These are phyloP conservation scores for Phytopythium aichiense DNA, from an alignment of 352 stramenopile genomes.

Conservation along the genomic window DNA sequence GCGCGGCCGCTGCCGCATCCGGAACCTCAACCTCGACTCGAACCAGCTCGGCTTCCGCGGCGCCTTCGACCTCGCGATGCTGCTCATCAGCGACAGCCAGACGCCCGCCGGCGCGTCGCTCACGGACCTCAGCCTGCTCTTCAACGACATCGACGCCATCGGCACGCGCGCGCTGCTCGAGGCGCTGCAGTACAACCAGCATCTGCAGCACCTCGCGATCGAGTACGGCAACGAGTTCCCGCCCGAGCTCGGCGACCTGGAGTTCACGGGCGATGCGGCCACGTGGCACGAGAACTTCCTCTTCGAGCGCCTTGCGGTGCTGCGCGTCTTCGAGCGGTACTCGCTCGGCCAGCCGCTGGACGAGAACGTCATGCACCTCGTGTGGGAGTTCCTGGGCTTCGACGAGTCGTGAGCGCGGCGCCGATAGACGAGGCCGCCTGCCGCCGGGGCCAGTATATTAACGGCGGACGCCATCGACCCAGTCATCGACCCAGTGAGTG, in stretches of 20 bases:
- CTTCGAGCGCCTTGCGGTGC: slow-evolving; percentile 40
- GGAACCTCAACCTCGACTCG: slow-evolving; percentile 43
- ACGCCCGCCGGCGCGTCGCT: slow-evolving; percentile 31
- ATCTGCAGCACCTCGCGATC: slow-evolving; percentile 45
- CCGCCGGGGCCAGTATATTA: neutral
- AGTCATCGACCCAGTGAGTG: neutral
- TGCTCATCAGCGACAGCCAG: slow-evolving; percentile 49
- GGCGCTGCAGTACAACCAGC: slow-evolving; percentile 46
- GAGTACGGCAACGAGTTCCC: slow-evolving; percentile 58
- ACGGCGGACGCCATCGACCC: neutral
- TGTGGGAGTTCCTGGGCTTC: slow-evolving; percentile 55
- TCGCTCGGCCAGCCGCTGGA: slow-evolving; percentile 34
- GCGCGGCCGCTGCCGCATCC: slow-evolving; percentile 40
- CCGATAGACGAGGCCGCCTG: slow-evolving; percentile 1
- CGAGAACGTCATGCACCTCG: slow-evolving; percentile 37
- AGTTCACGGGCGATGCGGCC: slow-evolving; percentile 38
- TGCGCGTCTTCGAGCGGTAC: slow-evolving; percentile 47
- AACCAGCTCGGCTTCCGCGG: slow-evolving; percentile 53
- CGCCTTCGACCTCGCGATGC: slow-evolving; percentile 54
- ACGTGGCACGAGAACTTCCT: slow-evolving; percentile 44
- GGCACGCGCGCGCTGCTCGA: slow-evolving; percentile 44
- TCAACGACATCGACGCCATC: slow-evolving; percentile 53
- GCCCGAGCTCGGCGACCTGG: slow-evolving; percentile 39
- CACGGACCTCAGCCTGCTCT: slow-evolving; percentile 42
- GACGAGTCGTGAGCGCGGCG: slow-evolving; percentile 23